Evolutionary conservation across 768 basidiomycete species (phyloP), one percentile per base, ranked within the genome.

Genomic region (Tricholoma saponaceum): DNA sequence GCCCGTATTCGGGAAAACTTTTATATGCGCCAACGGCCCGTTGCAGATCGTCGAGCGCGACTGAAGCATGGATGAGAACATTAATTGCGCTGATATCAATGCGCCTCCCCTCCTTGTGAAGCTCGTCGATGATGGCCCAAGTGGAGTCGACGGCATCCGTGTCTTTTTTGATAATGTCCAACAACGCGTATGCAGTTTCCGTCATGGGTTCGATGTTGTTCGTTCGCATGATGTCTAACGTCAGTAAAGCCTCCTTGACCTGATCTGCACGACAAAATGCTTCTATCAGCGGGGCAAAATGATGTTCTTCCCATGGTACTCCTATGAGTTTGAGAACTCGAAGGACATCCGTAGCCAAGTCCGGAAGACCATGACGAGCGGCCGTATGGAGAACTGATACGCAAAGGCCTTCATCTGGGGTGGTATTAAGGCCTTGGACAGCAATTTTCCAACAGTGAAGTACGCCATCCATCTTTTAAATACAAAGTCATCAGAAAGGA

Each of bases 21-120:
- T 84, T 84, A 76, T 91, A 92, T n/a, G 85, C 81, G 4, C 86
- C 87, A 32, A 95, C 70, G 0, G 89, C 90, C 26, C 90, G 87
- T 58, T 87, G 85, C 7, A 95, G 71, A 67, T 93, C 91, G 13
- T 79, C 78, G 3, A 85, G 71, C 22, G 69, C 64, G 49, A 87
- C 73, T 1, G 84, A 79, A 0, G 90, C 91, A 54, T 79, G 76
- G 52, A 94, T 72, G 63, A 95, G 68, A 37, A 82, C 76, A 64
- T 90, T 89, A 58, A 91, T 70, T n/a, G 83, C 79, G 32, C 79
- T 71, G 16, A 83, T 66, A 61, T 89, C 83, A 43, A 94, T 66
- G 6, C 62, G 63, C 52, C 79, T 76, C 5, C 78, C 82, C 33
- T 80, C 79, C 35, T 77, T 69, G 44, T 79, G 77, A 64, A 92